Evolutionary conservation across 441 rosid genomes (phyloP), one percentile per base, ranked within the genome.

Genomic region (Erodium texanum): DNA sequence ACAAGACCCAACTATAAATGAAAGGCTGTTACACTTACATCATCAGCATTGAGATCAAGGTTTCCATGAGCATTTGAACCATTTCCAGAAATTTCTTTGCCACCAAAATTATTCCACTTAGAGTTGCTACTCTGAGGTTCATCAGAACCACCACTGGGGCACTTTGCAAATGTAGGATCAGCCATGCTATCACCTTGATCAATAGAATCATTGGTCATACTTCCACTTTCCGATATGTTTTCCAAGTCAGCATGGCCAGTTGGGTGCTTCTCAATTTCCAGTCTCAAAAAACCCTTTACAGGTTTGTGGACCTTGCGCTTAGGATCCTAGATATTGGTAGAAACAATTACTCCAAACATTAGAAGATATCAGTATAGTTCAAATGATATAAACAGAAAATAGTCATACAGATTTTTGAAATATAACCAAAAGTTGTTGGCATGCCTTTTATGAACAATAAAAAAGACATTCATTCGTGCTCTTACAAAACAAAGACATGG

Each of bases 201-300:
- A 74, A 87, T 65, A 38, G 87, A 90, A 67, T 90, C 98, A 86
- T 90, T 90, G 63, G 90, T 86, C 80, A 85, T 67, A 80, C 98
- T 90, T 66, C 96, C 93, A 85, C 80, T 86, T 84, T 92, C 99
- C 34, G 97, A 92, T 66, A 85, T 59, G 79, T 87, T 89, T 74
- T 90, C 99, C 74, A 84, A 73, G 74, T 95, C 97, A 71, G 85
- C 79, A 52, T 74, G 86, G 69, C 81, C 79, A 62, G 86, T 83
- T 76, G 83, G 92, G 71, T 92, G 96, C 82, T 92, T 95, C 86
- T 90, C 99, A 79, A 95, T 95, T 85, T 90, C 97, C 73, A 95
- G 82, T 80, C 87, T 82, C 66, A 92, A 82, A 80, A 90, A 76
- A 70, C 98, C 99, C 82, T 87, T 89, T 59, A 95, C 97, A 58